A percentile compares a stretch with the other conserved stretches of the same genome.
These are phyloP conservation scores for Vaccinium vitisidaea DNA, from an alignment of 148 eudicot genomes.

Conservation along the genomic window DNA sequence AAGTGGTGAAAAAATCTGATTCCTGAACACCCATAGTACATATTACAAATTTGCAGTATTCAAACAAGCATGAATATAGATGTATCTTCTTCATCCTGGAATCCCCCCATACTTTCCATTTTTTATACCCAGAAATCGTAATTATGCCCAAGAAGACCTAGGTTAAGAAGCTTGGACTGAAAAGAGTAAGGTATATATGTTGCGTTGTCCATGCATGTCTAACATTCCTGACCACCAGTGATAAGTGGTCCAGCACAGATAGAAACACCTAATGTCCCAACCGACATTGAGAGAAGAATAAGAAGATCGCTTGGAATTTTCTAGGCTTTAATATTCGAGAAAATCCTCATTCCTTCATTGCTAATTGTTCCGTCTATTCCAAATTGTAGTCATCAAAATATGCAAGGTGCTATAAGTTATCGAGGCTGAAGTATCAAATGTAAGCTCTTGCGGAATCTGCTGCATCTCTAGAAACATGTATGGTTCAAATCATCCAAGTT, in stretches of 20 bases:
- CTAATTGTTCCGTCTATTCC: neutral
- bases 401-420: neutral
- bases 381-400: neutral
- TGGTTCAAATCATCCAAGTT: constrained; percentile 5
- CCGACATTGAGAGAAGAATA: neutral
- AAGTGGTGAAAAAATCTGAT: neutral
- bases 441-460: neutral
- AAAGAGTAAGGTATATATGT: neutral
- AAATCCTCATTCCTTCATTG: neutral
- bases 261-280: neutral
- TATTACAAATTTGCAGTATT: neutral
- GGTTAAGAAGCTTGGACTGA: neutral
- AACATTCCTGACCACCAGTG: neutral
- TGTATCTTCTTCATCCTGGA: neutral
- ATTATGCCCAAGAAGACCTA: neutral
- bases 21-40: neutral
- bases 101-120: neutral
- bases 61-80: neutral
- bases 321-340: neutral
- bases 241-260: neutral
- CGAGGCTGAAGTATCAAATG: neutral
- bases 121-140: neutral
- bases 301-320: neutral
- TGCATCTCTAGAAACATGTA: neutral
- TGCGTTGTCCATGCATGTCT: neutral